A percentile compares a stretch with the other conserved stretches of the same genome.
These are phyloP conservation scores for Candida verbasci DNA, from an alignment of 805 yeast genomes.

Conservation along the genomic window DNA sequence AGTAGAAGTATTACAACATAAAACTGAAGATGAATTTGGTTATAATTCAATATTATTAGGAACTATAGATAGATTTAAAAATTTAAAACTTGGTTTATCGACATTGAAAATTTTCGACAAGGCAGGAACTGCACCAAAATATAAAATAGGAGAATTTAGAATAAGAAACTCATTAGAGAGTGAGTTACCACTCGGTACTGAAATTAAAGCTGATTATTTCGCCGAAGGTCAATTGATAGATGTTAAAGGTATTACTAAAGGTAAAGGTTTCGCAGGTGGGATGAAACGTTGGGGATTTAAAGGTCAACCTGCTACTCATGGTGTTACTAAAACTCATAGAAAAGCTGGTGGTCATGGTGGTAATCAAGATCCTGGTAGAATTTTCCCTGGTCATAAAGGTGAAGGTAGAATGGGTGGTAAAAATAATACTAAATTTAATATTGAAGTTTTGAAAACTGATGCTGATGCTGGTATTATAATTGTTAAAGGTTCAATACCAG, in stretches of 20 bases:
- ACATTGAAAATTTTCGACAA: conserved; percentile 73
- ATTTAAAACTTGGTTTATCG: conserved; percentile 30
- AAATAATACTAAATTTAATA: conserved; percentile 68
- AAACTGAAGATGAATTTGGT: conserved; percentile 70
- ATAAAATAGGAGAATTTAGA: conserved; percentile 70
- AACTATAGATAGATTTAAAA: conserved; percentile 64
- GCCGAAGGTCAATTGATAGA: conserved; percentile 81
- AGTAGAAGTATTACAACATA: conserved; percentile 76
- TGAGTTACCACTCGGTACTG: conserved; percentile 65
- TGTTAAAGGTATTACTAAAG: conserved; percentile 72
- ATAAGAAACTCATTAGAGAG: conserved; percentile 58
- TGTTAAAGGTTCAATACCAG: conserved; percentile 88
- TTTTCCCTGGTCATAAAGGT: conserved; percentile 95
- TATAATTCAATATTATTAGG: conserved; percentile 87
- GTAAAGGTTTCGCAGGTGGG: conserved; percentile 97
- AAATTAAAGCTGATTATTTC: conserved; percentile 79
- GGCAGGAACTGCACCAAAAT: conserved; percentile 83
- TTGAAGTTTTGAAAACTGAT: conserved; percentile 72
- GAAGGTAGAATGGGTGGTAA: conserved; percentile 94
- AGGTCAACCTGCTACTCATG: conserved; percentile 92
- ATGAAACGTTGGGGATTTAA: conserved; percentile 91
- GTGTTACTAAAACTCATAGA: conserved; percentile 91
- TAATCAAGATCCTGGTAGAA: conserved; percentile 93
- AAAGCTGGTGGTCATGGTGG: conserved; percentile 97
- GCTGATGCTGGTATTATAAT: conserved; percentile 77